Conservation (phyloP, 805 yeast species). For the Wickerhamomyces mucosus region DNA sequence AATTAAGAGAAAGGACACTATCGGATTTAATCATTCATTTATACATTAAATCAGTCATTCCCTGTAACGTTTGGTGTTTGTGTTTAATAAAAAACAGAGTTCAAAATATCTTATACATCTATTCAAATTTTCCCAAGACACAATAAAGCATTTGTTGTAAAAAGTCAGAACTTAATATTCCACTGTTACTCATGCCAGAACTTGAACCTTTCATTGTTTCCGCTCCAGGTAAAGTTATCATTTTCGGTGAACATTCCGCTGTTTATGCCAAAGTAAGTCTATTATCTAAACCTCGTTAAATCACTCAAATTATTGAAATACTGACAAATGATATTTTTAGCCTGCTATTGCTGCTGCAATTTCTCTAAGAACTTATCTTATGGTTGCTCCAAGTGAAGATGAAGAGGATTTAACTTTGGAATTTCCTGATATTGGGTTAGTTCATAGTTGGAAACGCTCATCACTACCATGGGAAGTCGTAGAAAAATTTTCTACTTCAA, state of each 20-base stretch:
- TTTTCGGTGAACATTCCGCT: constrained; percentile 96
- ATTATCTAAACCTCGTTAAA: too few relatives aligned
- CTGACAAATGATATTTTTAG: constrained; percentile 18
- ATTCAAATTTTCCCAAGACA: too few relatives aligned
- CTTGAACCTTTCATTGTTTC: constrained; percentile 71
- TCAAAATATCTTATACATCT: too few relatives aligned
- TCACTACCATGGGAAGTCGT: constrained; percentile 53
- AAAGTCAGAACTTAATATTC: too few relatives aligned
- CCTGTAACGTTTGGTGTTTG: too few relatives aligned
- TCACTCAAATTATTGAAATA: background rate
- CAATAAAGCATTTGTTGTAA: too few relatives aligned
- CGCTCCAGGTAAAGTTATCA: constrained; percentile 94
- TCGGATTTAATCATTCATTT: too few relatives aligned
- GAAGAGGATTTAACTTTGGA: constrained; percentile 47
- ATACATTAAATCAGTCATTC: too few relatives aligned
- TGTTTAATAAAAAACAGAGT: too few relatives aligned
- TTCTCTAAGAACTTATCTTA: constrained; percentile 71
- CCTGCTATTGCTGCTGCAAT: constrained; percentile 97
- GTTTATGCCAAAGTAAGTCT: constrained; percentile 61
- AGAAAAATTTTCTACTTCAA: constrained; percentile 12
- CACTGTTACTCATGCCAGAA: background rate
- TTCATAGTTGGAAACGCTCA: constrained; percentile 48
- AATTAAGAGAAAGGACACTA: too few relatives aligned
- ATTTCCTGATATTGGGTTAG: constrained; percentile 75
- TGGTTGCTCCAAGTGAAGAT: constrained; percentile 40